Conservation (phyloP, 2,329 filamentous ascomycete species). For the Epichloe sp. region DNA sequence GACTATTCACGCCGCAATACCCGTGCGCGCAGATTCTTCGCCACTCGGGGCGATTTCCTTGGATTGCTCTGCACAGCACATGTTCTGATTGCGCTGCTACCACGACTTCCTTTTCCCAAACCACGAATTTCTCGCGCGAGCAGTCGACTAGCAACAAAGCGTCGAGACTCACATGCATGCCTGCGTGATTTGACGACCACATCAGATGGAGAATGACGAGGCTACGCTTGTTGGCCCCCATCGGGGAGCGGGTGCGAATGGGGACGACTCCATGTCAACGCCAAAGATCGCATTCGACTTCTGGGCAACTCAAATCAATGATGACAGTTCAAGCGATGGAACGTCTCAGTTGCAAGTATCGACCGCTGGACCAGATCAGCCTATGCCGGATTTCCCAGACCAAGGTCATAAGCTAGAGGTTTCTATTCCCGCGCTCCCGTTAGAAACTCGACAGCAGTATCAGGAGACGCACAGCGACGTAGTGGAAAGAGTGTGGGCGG, state of each 20-base stretch:
- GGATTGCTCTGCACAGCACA: too few species aligned
- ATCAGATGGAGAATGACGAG: constrained; percentile 10
- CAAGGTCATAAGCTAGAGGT: constrained; percentile 15
- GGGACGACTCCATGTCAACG: not conserved
- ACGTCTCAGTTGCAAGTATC: not conserved
- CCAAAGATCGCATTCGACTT: constrained; percentile 9
- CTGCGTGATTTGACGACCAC: not conserved
- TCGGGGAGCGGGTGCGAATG: not conserved
- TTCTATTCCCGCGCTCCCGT: constrained; percentile 15
- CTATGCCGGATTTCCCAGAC: not conserved
- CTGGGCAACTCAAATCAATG: not conserved
- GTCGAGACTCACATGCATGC: not conserved
- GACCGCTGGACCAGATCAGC: not conserved
- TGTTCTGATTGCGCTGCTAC: not conserved
- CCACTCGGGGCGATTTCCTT: too few species aligned
- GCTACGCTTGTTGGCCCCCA: not conserved
- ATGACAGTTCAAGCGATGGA: constrained; percentile 1
- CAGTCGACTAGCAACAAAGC: not conserved
- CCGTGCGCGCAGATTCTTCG: too few species aligned
- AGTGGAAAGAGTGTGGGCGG: constrained; percentile 23
- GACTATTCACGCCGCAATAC: not conserved
- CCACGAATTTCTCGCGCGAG: not conserved
- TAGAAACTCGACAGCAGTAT: constrained; percentile 18
- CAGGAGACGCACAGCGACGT: constrained; percentile 20
- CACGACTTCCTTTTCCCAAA: too few species aligned